Evolutionary conservation across 2,329 filamentous ascomycete genomes (phyloP), one percentile per base, ranked within the genome.

Genomic region (Scedosporium minutisporum): DNA sequence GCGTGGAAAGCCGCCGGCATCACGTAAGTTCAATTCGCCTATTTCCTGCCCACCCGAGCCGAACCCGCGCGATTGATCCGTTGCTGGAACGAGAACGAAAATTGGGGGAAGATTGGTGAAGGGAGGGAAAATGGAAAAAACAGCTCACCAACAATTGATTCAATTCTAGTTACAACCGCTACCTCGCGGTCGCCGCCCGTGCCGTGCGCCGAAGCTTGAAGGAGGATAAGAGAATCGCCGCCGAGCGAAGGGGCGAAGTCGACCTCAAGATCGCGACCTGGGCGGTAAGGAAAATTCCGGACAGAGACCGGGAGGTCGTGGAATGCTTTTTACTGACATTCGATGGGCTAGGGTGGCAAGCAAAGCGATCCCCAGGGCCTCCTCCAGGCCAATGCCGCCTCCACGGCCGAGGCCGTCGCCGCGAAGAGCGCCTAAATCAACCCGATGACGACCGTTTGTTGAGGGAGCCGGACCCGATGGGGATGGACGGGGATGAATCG

Each of bases 1-100:
- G 91, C 93, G 76, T 99, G 93, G 95, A 97, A 97, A 90, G 87
- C 93, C 75, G 91, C 95, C 77, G 95, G 95, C 80, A 84, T 97
- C 76, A 96, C 88, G 93, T 96, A 89, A 78, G 91, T 84, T 84
- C 65, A 66, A 65, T 69, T 27, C 48, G 21, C 25, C 58, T 12
- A 38, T 21, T 55, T 38, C 16, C 51, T 51, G 48, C 57, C 41
- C 23, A 42, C 21, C 38, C 38, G 33, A 16, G 41, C 38, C 38
- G 58, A 60, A 59, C 6, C n/a, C 18, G 21, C n/a, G 16, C 44
- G 21, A 55, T 55, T 55, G 51, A 23, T 55, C 21, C 51, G 18
- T 14, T 55, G 21, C 51, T 23, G 57, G 38, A 65, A 38, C 21
- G 21, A 29, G 25, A 48, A 38, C 33, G 10, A 38, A 12, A 38